Evolutionary conservation across 768 basidiomycete genomes (phyloP).

Genomic region (Pulveroboletus sp.): DNA sequence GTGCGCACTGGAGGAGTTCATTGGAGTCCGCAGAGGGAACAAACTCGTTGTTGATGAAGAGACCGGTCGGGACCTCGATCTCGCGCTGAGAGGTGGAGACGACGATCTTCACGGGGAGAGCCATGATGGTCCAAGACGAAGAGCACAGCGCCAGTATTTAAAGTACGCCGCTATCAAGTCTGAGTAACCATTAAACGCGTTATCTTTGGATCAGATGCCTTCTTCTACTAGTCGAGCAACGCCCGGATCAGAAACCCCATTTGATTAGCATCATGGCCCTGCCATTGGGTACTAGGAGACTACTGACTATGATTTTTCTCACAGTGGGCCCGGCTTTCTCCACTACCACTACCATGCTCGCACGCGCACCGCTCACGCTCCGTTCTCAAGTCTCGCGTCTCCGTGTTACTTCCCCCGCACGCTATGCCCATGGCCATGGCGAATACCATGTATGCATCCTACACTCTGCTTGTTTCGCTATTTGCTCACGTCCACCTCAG

Average conservation of each 20-base stretch:
- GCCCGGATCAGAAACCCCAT: no score
- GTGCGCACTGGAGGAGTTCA: slow-evolving; percentile 60
- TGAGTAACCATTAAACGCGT: no score
- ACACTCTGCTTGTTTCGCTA: neutral
- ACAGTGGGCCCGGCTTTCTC: slow-evolving; percentile 18
- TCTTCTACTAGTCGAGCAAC: no score
- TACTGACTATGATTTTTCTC: slow-evolving; percentile 22
- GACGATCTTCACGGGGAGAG: slow-evolving; percentile 38
- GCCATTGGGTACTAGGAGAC: no score
- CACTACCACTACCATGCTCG: slow-evolving; percentile 34
- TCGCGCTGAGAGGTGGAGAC: slow-evolving; percentile 44
- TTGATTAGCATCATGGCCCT: no score
- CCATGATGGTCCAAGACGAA: slow-evolving; percentile 46
- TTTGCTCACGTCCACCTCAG: slow-evolving; percentile 26
- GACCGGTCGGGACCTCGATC: slow-evolving; percentile 70
- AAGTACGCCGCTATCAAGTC: neutral
- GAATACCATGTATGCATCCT: slow-evolving; percentile 49
- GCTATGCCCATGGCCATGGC: slow-evolving; percentile 48
- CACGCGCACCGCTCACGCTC: slow-evolving; percentile 40
- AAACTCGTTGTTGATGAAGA: slow-evolving; percentile 92
- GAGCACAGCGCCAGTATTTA: slow-evolving; percentile 8
- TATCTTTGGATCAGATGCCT: no score
- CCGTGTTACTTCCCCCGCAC: slow-evolving; percentile 29
- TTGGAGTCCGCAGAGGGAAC: slow-evolving; percentile 69
- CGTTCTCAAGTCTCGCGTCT: slow-evolving; percentile 39